Percentiles rank a stretch among this genome's conserved stretches.
These are phyloP conservation scores for Kwoniella sp. DNA, from an alignment of 768 basidiomycete genomes.

Conservation along the genomic window DNA sequence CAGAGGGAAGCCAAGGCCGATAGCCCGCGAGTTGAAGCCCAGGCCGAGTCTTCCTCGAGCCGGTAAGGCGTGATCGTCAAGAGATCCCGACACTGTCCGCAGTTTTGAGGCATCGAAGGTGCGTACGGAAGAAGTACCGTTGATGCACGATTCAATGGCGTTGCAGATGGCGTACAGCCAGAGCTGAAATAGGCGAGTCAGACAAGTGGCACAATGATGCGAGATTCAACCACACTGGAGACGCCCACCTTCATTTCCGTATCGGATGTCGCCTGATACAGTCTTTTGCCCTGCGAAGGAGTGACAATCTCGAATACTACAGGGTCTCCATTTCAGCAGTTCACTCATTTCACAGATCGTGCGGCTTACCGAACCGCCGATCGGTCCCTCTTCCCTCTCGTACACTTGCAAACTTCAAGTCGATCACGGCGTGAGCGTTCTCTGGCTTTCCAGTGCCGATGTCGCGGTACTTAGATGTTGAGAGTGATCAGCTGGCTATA, in stretches of 20 bases:
- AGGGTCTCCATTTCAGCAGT: background rate
- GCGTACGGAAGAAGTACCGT: slow-evolving; percentile 45
- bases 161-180: slow-evolving; percentile 50
- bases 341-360: background rate
- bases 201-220: background rate
- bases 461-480: slow-evolving; percentile 39
- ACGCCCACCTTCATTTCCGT: slow-evolving; percentile 47
- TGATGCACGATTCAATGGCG: slow-evolving; percentile 48
- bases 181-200: slow-evolving; percentile 15
- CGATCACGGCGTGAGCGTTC: slow-evolving; percentile 40
- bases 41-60: slow-evolving; percentile 19
- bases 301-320: slow-evolving; percentile 50
- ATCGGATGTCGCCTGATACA: slow-evolving; percentile 48
- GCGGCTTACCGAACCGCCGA: slow-evolving; percentile 40
- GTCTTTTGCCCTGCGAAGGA: slow-evolving; percentile 40
- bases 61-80: slow-evolving; percentile 40
- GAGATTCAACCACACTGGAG: background rate
- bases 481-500: background rate
- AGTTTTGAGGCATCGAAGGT: slow-evolving; percentile 43
- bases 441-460: slow-evolving; percentile 35
- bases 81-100: slow-evolving; percentile 33
- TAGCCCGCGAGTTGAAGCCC: slow-evolving; percentile 14
- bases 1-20: slow-evolving; percentile 21
- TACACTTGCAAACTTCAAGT: slow-evolving; percentile 49
- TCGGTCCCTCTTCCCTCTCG: slow-evolving; percentile 48